Conservation (phyloP, 768 basidiomycete genomes). For the Suillus paluster region DNA sequence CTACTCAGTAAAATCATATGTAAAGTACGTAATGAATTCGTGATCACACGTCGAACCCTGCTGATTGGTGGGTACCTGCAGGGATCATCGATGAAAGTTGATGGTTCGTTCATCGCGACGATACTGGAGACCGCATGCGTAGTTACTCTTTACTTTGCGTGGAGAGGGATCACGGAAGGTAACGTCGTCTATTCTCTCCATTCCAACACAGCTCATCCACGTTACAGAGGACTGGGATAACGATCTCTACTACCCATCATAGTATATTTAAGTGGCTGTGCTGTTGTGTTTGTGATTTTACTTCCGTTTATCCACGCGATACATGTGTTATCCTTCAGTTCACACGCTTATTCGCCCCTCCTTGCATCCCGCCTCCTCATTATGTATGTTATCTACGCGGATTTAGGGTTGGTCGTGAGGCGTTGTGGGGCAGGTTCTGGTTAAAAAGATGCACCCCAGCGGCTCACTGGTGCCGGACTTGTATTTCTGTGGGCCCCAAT, state of each 20-base stretch:
- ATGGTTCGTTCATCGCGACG: constrained; percentile 88
- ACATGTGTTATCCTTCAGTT: constrained; percentile 7
- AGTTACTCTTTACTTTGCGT: constrained; percentile 71
- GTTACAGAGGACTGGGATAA: constrained; percentile 54
- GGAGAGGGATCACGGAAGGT: constrained; percentile 92
- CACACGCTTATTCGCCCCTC: neutral
- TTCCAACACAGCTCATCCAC: constrained; percentile 9
- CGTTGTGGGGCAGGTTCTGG: neutral
- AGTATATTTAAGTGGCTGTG: constrained; percentile 18
- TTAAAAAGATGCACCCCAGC: neutral
- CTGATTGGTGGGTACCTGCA: constrained; percentile 26
- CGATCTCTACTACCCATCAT: constrained; percentile 49
- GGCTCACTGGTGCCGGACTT: neutral
- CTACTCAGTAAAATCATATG: constrained; percentile 81
- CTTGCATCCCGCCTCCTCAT: neutral
- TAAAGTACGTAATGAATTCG: constrained; percentile 43
- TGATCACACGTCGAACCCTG: constrained; percentile 29
- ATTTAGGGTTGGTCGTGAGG: neutral
- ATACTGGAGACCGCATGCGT: constrained; percentile 80
- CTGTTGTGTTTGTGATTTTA: constrained; percentile 13
- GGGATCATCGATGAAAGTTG: constrained; percentile 71
- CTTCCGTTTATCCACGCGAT: constrained; percentile 12
- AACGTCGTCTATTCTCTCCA: constrained; percentile 23
- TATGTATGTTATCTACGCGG: neutral
- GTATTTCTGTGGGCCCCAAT: neutral